Conservation (phyloP, 2,329 filamentous ascomycete species). For the Simplicillium sp. region DNA sequence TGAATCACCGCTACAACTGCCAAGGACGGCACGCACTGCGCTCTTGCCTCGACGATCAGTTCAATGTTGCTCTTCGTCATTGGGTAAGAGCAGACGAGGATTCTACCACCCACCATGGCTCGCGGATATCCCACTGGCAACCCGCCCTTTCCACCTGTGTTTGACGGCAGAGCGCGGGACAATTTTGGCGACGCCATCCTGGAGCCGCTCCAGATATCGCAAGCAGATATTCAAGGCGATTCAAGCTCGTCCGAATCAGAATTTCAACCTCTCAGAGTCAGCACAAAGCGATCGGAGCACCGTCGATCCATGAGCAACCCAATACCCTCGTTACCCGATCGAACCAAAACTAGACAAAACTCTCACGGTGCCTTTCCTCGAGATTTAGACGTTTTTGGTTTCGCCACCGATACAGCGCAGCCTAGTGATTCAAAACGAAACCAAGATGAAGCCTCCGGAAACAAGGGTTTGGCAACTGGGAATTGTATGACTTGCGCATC, state of each 20-base stretch:
- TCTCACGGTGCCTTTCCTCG: constrained; percentile 21
- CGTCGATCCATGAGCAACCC: constrained; percentile 68
- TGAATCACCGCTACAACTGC: too few relatives aligned
- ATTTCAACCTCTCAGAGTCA: constrained; percentile 15
- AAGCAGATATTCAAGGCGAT: constrained; percentile 20
- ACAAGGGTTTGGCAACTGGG: constrained; percentile 55
- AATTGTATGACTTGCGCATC: constrained; percentile 82
- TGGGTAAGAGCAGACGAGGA: too few relatives aligned
- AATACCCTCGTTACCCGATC: constrained; percentile 61
- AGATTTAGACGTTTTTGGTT: not conserved
- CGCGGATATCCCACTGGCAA: too few relatives aligned
- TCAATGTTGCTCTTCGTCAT: too few relatives aligned
- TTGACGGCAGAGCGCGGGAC: constrained; percentile 8
- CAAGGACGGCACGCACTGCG: too few relatives aligned
- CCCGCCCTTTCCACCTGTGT: too few relatives aligned
- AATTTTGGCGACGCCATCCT: constrained; percentile 7
- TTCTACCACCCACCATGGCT: too few relatives aligned
- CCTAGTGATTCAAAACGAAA: constrained; percentile 6
- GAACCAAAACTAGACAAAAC: constrained; percentile 44
- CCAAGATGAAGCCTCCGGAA: constrained; percentile 12
- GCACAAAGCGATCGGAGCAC: constrained; percentile 5
- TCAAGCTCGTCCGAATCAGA: constrained; percentile 37
- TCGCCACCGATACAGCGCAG: too few relatives aligned
- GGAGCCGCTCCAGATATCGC: constrained; percentile 13
- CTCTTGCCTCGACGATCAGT: too few relatives aligned